Conservation (phyloP, 352 stramenopile genomes). For the Hyaloperonospora arabidopsidis region DNA sequence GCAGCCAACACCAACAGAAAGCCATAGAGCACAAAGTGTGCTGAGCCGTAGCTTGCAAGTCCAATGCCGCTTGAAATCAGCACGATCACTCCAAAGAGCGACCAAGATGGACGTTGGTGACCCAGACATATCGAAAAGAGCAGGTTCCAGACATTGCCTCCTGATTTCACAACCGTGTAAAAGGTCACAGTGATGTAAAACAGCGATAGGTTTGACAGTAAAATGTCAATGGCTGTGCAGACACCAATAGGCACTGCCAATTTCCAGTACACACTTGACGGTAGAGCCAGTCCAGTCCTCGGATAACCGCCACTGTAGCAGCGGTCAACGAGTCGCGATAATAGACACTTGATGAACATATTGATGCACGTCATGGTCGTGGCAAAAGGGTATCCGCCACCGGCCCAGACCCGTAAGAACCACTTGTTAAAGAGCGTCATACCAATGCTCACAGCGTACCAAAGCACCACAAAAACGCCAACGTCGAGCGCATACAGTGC, state of each 20-base stretch:
- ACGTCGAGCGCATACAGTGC: slow-evolving; percentile 55
- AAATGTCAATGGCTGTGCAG: slow-evolving; percentile 78
- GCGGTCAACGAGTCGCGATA: slow-evolving; percentile 49
- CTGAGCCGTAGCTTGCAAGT: slow-evolving; percentile 65
- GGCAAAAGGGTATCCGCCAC: slow-evolving; percentile 61
- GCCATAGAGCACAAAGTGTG: slow-evolving; percentile 63
- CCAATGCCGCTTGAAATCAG: slow-evolving; percentile 66
- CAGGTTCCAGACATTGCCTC: slow-evolving; percentile 75
- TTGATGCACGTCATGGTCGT: slow-evolving; percentile 77
- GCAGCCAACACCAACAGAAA: slow-evolving; percentile 66
- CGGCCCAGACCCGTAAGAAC: slow-evolving; percentile 67
- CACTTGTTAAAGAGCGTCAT: slow-evolving; percentile 85
- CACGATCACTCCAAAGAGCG: slow-evolving; percentile 47
- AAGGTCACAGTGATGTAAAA: slow-evolving; percentile 84
- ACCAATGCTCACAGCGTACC: slow-evolving; percentile 79
- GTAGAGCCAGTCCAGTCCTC: slow-evolving; percentile 29
- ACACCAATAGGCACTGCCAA: slow-evolving; percentile 71
- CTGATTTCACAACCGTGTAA: slow-evolving; percentile 81
- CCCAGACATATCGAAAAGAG: slow-evolving; percentile 73
- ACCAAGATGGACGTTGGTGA: slow-evolving; percentile 53
- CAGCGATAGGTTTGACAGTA: slow-evolving; percentile 76
- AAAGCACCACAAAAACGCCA: slow-evolving; percentile 62
- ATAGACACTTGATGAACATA: slow-evolving; percentile 69
- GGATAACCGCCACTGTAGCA: slow-evolving; percentile 28
- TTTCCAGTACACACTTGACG: slow-evolving; percentile 42